Conservation (phyloP, 2,329 filamentous ascomycete genomes). For the Xylariaceae sp. region DNA sequence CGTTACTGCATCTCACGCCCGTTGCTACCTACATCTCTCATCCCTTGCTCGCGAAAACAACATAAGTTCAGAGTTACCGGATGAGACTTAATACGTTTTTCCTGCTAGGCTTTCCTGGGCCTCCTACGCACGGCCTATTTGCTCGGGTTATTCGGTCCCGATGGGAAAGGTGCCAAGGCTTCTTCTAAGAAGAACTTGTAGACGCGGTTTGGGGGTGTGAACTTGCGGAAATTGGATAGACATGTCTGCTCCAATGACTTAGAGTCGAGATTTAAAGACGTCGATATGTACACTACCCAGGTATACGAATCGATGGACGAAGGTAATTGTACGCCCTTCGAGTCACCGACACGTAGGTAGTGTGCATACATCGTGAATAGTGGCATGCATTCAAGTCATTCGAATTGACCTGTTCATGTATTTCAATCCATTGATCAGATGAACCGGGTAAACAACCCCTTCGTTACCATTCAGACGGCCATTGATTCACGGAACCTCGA, state of each 20-base stretch:
- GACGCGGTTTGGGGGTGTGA: not conserved
- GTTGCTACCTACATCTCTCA: not conserved
- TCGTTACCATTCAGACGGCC: no score
- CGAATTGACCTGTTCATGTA: no score
- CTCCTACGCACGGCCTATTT: constrained; percentile 31
- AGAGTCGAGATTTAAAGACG: not conserved
- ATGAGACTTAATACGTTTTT: no score
- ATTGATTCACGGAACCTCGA: no score
- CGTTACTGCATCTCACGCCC: not conserved
- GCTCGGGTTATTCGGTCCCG: constrained; percentile 31
- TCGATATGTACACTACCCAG: no score
- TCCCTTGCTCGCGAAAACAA: no score
- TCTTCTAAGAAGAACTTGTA: constrained; percentile 25
- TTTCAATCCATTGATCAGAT: no score
- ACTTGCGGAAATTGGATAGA: not conserved
- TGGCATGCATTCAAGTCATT: no score
- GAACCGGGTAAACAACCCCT: no score
- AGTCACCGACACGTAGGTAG: not conserved
- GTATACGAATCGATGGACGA: not conserved
- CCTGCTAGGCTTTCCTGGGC: constrained; percentile 28
- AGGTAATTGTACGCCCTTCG: not conserved
- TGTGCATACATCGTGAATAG: not conserved
- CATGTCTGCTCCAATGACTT: not conserved
- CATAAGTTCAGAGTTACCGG: not conserved
- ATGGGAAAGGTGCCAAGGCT: constrained; percentile 3